Percentiles rank a stretch among this genome's conserved stretches.
phyloP scores from a whole-genome alignment of 1,284 basidiomycete species.

The Ustilago trichophora region DNA sequence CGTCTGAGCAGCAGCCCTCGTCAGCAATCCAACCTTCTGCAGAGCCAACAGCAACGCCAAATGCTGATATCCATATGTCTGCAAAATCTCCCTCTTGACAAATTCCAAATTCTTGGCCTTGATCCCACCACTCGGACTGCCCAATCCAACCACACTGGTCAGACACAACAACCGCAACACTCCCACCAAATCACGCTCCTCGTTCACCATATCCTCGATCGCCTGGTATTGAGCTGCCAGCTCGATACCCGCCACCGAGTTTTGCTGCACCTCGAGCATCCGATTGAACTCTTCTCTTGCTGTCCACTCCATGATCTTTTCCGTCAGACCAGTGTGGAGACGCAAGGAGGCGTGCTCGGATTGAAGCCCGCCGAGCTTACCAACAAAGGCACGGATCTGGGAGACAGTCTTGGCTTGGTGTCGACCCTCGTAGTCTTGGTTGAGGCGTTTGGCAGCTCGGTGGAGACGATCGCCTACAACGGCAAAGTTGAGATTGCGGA shows the following conservation, averaged over 20 bases:
- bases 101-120: constrained; percentile 86
- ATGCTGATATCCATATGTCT: constrained; percentile 92
- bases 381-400: constrained; percentile 93
- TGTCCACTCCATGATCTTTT: constrained; percentile 84
- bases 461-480: constrained; percentile 86
- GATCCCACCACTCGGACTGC: constrained; percentile 74
- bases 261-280: constrained; percentile 94
- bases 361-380: constrained; percentile 89
- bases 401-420: constrained; percentile 88
- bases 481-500: constrained; percentile 93
- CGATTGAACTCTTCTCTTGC: constrained; percentile 83
- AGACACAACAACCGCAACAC: constrained; percentile 82
- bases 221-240: constrained; percentile 48
- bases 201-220: constrained; percentile 59
- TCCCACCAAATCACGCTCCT: constrained; percentile 45
- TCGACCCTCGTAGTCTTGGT: constrained; percentile 86
- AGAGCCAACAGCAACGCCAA: constrained; percentile 85
- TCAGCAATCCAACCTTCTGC: constrained; percentile 75
- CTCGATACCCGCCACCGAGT: constrained; percentile 76
- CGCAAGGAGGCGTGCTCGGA: constrained; percentile 87
- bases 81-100: constrained; percentile 89
- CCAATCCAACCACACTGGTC: constrained; percentile 75
- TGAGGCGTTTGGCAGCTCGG: constrained; percentile 81
- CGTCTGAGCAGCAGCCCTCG: constrained; percentile 16
- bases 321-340: constrained; percentile 91